phyloP scores from a whole-genome alignment of 768 basidiomycete genomes.

The Clathrus columnatus region DNA sequence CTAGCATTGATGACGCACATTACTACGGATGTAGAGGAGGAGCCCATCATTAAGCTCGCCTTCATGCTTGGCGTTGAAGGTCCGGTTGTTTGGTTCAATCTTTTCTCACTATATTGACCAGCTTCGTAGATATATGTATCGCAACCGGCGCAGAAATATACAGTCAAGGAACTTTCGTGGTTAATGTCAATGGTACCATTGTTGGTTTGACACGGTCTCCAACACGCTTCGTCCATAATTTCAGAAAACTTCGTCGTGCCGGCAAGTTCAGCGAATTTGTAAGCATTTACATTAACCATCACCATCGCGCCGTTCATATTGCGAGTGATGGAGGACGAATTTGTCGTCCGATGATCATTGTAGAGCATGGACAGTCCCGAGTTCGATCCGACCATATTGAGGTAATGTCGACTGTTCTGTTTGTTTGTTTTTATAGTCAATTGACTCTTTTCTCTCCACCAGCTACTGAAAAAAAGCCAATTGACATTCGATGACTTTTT shows the following conservation, averaged over 20 bases:
- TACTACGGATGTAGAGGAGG: slow-evolving; percentile 97
- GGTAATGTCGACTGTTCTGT: slow-evolving; percentile 34
- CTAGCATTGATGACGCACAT: slow-evolving; percentile 99
- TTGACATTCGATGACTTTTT: slow-evolving; percentile 93
- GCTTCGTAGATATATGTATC: slow-evolving; percentile 68
- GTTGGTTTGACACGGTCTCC: slow-evolving; percentile 88
- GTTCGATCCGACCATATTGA: slow-evolving; percentile 74
- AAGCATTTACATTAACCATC: slow-evolving; percentile 91
- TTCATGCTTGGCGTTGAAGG: slow-evolving; percentile 98
- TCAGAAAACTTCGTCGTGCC: slow-evolving; percentile 87
- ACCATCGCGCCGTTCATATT: slow-evolving; percentile 91
- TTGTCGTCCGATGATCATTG: slow-evolving; percentile 95
- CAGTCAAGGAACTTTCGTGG: slow-evolving; percentile 83
- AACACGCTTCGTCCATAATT: slow-evolving; percentile 76
- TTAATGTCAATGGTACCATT: slow-evolving; percentile 94
- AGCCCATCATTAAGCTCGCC: slow-evolving; percentile 79
- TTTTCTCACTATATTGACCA: not conserved
- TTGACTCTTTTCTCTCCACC: slow-evolving; percentile 12
- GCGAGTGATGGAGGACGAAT: slow-evolving; percentile 97
- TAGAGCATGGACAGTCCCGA: slow-evolving; percentile 68
- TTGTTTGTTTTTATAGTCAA: not conserved
- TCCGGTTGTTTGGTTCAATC: not conserved
- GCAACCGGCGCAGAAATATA: slow-evolving; percentile 95
- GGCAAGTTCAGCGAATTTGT: slow-evolving; percentile 94
- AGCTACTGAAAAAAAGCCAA: slow-evolving; percentile 73